Base-by-base conservation (phyloP, 768 basidiomycete genomes). In the Pisolithus marmoratus region DNA sequence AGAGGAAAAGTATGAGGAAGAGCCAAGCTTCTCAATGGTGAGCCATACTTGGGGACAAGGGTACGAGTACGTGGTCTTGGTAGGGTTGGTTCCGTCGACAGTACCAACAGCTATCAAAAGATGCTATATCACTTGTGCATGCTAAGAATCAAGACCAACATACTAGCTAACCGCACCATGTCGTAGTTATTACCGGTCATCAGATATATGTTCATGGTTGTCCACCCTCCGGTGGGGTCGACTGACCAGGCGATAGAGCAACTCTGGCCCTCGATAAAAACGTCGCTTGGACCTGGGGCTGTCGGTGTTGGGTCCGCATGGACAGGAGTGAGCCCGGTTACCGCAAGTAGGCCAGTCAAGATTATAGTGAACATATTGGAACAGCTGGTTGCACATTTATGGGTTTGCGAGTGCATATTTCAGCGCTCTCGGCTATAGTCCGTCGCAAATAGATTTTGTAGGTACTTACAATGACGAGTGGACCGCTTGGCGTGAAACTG, bases 101-200 rank as follows among this genome's bases (percentile, higher is more conserved):
- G 74, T 79, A 4, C 76, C 76, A 44, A 91, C 78, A 54, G 82
- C 90, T 91, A 60, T 54, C 49, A 19, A 34, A 36, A 7, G 19
- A 40, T 6, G 42, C 36, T n/a, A 17, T 45, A 4, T 19, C 20
- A 43, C 40, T 20, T 3, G 17, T n/a, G 40, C 38, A 37, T 14
- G 2, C 3, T 14, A 42, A 46, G 14, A 31, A 46, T 17, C n/a
- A n/a, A 17, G 49, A 29, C 11, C 12, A 29, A 72, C 83, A 53
- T 56, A 89, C 87, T 81, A 12, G 82, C 80, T 51, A 91, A 56
- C 58, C 74, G 78, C 38, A 81, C 61, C 88, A 91, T 91, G 37
- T 75, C 55, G 47, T 76, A 67, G 70, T 93, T 91, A 61, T 76
- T 63, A 5, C 90, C 90, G 1, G 85, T 83, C 88, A 89, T 91